Percentiles rank a stretch among this genome's conserved stretches.
Conservation (phyloP, 192 early-diverging fungal species). For the Thamnidium elegans region DNA sequence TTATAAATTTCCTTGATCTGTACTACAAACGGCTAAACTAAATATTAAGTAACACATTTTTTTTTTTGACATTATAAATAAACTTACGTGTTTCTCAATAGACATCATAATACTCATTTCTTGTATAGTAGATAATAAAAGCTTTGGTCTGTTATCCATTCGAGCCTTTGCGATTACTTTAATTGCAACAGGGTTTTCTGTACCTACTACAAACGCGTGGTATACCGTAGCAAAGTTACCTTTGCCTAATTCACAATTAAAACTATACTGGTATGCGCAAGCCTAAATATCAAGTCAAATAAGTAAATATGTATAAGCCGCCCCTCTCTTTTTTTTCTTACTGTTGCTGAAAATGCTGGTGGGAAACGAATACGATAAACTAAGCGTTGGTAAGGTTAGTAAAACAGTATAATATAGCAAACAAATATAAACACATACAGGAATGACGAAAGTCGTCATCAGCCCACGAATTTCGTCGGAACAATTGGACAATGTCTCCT, state of each 20-base stretch:
- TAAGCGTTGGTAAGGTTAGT: not conserved
- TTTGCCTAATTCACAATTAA: not conserved
- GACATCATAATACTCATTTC: slow-evolving; percentile 9
- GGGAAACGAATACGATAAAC: slow-evolving; percentile 12
- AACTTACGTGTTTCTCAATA: slow-evolving; percentile 21
- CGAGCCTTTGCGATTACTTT: not conserved
- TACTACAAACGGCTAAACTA: slow-evolving; percentile 16
- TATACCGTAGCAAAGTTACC: slow-evolving; percentile 11
- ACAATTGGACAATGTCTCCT: not conserved
- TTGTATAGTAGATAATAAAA: not conserved
- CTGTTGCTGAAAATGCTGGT: not conserved
- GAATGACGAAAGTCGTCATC: not conserved
- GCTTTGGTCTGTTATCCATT: slow-evolving; percentile 3
- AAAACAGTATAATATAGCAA: too few relatives aligned
- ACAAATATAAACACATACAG: too few relatives aligned
- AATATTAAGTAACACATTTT: not conserved
- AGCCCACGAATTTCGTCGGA: not conserved
- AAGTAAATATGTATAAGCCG: too few relatives aligned
- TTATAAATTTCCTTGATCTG: slow-evolving; percentile 11
- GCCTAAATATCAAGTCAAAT: not conserved
- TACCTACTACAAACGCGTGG: not conserved
- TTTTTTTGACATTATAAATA: not conserved
- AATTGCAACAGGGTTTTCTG: not conserved
- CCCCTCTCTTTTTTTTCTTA: not conserved
- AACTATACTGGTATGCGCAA: not conserved